phyloP scores from a whole-genome alignment of 2,329 filamentous ascomycete species.

The Neurospora crassa region DNA sequence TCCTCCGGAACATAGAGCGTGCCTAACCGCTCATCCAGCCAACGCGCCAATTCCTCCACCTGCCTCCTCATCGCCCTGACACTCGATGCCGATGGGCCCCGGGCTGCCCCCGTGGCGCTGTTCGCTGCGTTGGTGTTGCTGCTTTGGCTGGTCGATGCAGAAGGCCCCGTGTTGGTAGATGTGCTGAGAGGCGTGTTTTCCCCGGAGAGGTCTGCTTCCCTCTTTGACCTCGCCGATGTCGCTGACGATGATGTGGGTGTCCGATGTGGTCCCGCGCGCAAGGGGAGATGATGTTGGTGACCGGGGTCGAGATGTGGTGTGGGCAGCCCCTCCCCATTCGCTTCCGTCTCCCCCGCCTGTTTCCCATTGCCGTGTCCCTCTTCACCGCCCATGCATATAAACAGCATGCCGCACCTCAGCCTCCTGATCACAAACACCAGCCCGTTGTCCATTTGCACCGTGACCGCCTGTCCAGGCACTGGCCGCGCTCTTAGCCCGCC shows the following conservation, averaged over 20 bases:
- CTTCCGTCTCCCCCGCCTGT: not conserved
- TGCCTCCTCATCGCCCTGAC: constrained; percentile 44
- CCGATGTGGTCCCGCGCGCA: constrained; percentile 20
- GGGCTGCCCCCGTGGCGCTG: constrained; percentile 15
- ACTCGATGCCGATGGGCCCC: constrained; percentile 28
- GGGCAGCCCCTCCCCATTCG: not conserved
- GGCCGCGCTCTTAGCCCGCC: constrained; percentile 7
- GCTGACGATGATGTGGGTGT: constrained; percentile 38
- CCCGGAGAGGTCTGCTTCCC: not conserved
- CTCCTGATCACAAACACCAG: constrained; percentile 50
- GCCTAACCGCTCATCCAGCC: constrained; percentile 51
- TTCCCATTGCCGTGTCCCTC: not conserved
- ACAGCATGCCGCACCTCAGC: constrained; percentile 49
- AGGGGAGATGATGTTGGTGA: not conserved
- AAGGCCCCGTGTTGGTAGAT: constrained; percentile 21
- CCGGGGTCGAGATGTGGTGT: not conserved
- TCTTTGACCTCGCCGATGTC: constrained; percentile 35
- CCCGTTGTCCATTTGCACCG: constrained; percentile 46
- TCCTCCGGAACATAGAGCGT: constrained; percentile 44
- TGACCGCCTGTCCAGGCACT: constrained; percentile 29
- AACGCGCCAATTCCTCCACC: constrained; percentile 48
- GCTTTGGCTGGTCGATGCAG: constrained; percentile 15
- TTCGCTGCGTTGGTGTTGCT: constrained; percentile 18
- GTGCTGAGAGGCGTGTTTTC: not conserved
- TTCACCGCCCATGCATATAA: constrained; percentile 46